Evolutionary conservation across 2,329 filamentous ascomycete species (phyloP).

Genomic region (Diaporthe amygdali): DNA sequence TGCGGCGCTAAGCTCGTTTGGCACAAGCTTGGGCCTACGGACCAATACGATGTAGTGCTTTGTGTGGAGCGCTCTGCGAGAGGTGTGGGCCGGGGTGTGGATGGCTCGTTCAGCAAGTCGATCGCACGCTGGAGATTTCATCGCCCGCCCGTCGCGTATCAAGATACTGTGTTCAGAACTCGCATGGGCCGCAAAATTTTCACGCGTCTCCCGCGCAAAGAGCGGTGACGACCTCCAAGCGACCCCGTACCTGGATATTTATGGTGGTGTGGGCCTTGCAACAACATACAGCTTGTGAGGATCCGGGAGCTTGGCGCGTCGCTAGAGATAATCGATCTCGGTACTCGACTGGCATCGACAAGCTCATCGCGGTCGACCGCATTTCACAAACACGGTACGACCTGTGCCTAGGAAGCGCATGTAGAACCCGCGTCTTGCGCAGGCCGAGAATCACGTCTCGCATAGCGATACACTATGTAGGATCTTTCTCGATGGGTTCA

Average conservation of each 20-base stretch:
- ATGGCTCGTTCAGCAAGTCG: too few relatives aligned
- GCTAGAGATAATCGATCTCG: not conserved
- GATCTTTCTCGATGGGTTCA: not conserved
- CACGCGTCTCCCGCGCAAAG: conserved; percentile 5
- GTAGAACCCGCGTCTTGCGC: not conserved
- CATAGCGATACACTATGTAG: not conserved
- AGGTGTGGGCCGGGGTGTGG: not conserved
- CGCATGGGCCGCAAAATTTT: not conserved
- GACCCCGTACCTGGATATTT: not conserved
- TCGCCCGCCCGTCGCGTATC: conserved; percentile 1
- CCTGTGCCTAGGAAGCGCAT: not conserved
- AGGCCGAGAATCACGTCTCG: not conserved
- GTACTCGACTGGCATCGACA: not conserved
- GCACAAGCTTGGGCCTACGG: not conserved
- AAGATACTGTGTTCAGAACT: conserved; percentile 7
- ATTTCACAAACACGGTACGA: not conserved
- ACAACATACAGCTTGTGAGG: not conserved
- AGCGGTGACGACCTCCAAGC: not conserved
- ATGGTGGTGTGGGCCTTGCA: conserved; percentile 7
- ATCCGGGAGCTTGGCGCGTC: not conserved
- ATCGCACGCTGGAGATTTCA: not conserved
- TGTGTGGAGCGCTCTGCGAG: not conserved
- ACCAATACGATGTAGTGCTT: conserved; percentile 3
- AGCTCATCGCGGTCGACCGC: not conserved
- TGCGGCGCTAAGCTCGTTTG: not conserved